Base-by-base conservation (phyloP, 768 basidiomycete species). In the Tephrocybe sp. region DNA sequence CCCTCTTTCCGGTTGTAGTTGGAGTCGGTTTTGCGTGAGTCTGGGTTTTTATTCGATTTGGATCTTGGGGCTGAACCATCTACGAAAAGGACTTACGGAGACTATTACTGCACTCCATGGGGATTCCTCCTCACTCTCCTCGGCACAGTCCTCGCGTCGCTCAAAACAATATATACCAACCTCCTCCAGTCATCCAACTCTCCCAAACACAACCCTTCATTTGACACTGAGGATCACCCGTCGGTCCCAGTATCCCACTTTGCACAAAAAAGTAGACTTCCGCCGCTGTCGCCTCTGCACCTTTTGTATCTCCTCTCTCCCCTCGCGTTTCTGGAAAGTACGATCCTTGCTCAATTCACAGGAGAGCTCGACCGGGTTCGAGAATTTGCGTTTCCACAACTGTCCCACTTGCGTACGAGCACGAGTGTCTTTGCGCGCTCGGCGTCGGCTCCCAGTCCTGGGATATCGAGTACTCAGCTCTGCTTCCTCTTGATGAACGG, bases 131-230 rank as follows among this genome's bases (percentile, higher is more conserved):
- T 99, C 17, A 98, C 97, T 0, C 77, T 99, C 12, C 69, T 94
- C 14, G 97, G 97, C 39, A 93, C 96, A 0, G 65, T 96, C 47
- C 80, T 99, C 33, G 97, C 97, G 5, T 88, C 97, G 7, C 71
- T 97, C 48, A 98, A 98, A 68, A 97, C 96, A 0, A 87, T 98
- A 39, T 82, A 87, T 57, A 98, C 96, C 10, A 91, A 94, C 65
- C 70, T 89, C 55, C 82, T 87, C 1, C 89, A 87, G 62, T 73
- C 78, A n/a, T 62, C 72, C n/a, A n/a, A 31, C 11, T 46, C n/a
- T 34, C 14, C 36, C 13, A 48, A 41, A 42, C 44, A 9, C 6
- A 35, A 36, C 17, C 33, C 26, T 26, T 26, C 26, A 26, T 26
- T 26, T 7, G 26, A 26, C 7, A 7, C 20, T 3, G 17, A 33